Evolutionary conservation across 192 early-diverging fungal species (phyloP), one percentile per base, ranked within the genome.

Genomic region (Rhizophagus prolifer): DNA sequence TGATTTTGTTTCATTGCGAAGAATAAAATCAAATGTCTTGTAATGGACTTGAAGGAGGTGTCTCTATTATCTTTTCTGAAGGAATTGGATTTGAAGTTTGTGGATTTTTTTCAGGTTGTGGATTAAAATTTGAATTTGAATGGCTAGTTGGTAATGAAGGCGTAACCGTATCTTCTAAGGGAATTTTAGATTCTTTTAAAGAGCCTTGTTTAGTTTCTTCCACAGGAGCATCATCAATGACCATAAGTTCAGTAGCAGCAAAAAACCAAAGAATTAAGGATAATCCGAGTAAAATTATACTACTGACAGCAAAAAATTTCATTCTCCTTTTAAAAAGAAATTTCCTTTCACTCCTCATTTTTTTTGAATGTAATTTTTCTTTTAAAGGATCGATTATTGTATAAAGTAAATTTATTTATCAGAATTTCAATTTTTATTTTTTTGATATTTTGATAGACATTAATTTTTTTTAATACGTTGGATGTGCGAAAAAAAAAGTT

Each of bases 1-100:
- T 64, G 62, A 64, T 64, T n/a, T 31, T 28, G 62, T 64, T 64
- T 64, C 62, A 12, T 64, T 64, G 8, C 62, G 28, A 28, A 64
- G 25, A 1, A 19, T 19, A 4, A 64, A 30, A 28, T 64, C 12
- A 12, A 64, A 64, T 6, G 26, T 30, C 26, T 28, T 64, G 12
- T 64, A 30, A 64, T 31, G 50, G 7, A 54, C 21, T 5, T 54
- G 50, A 54, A 54, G 19, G 19, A 1, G 16, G 21, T 54, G 16
- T 4, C 1, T 16, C 5, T 6, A 4, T 21, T 21, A 54, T 54
- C 16, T 54, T 16, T 21, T 54, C 16, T 7, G 50, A 19, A 1
- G 14, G 50, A 4, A 44, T 44, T 44, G 50, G 5, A 19, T 16
- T 2, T 19, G 47, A 50, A 50, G 19, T 19, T 50, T 50, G 47